Percentiles rank a stretch among this genome's conserved stretches.
Evolutionary conservation across 176 grass and related monocot species (phyloP).

Genomic region (Eleusine coracana): DNA sequence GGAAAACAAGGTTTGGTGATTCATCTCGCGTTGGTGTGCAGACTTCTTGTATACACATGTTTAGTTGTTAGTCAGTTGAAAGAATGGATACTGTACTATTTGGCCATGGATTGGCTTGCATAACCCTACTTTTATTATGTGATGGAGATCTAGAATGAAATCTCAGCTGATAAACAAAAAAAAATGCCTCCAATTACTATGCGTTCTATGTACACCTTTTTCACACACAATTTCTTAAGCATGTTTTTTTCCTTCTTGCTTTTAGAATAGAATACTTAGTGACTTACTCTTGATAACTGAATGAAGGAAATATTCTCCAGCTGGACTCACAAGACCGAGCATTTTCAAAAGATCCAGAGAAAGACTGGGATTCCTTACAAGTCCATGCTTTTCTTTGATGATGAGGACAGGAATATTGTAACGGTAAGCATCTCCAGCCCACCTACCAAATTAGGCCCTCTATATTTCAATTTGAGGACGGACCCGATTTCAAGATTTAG

Average conservation of each 20-base stretch:
- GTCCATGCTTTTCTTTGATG: conserved; percentile 94
- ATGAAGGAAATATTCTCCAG: conserved; percentile 89
- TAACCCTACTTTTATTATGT: neutral
- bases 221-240: neutral
- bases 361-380: conserved; percentile 72
- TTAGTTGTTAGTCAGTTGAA: neutral
- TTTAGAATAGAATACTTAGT: neutral
- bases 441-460: no score
- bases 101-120: neutral
- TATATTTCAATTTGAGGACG: no score
- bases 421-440: conserved; percentile 25
- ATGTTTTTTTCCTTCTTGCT: no score
- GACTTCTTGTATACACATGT: neutral
- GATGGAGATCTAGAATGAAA: neutral
- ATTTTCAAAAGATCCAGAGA: conserved; percentile 84
- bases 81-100: neutral
- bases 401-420: conserved; percentile 75
- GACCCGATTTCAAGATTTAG: no score
- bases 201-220: neutral
- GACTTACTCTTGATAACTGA: conserved; percentile 25
- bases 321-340: conserved; percentile 87
- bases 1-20: neutral
- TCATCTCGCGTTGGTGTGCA: neutral
- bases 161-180: neutral
- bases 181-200: neutral